Percentiles rank a stretch among this genome's conserved stretches.
Evolutionary conservation across 768 basidiomycete genomes (phyloP).

Genomic region (Hygrocybe coccinea): DNA sequence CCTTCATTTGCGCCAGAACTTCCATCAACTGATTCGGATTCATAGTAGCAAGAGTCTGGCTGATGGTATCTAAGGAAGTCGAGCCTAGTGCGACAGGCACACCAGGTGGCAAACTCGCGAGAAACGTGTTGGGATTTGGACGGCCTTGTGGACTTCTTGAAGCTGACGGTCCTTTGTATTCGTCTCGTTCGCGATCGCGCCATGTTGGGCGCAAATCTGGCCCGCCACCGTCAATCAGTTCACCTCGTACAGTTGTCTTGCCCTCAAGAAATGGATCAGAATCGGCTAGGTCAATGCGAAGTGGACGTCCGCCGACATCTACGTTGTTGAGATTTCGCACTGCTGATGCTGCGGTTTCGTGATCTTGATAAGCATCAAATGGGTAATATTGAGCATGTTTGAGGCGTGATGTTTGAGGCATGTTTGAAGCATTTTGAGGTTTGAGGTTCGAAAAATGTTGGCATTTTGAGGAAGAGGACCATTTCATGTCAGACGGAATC

Average conservation of each 20-base stretch:
- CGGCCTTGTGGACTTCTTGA: neutral
- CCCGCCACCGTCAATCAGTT: slow-evolving; percentile 64
- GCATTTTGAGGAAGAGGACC: slow-evolving; percentile 14
- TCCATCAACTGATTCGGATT: slow-evolving; percentile 83
- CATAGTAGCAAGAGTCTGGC: slow-evolving; percentile 78
- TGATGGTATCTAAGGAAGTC: slow-evolving; percentile 77
- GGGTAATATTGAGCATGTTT: too few species aligned
- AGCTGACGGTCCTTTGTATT: slow-evolving; percentile 1
- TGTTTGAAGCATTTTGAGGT: neutral
- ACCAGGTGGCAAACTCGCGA: slow-evolving; percentile 70
- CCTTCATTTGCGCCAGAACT: slow-evolving; percentile 98
- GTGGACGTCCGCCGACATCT: slow-evolving; percentile 85
- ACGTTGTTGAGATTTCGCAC: slow-evolving; percentile 93
- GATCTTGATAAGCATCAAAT: slow-evolving; percentile 49
- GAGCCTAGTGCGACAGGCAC: slow-evolving; percentile 66
- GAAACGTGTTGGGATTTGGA: slow-evolving; percentile 47
- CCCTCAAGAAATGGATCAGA: slow-evolving; percentile 90
- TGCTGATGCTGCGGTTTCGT: slow-evolving; percentile 92
- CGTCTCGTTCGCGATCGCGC: slow-evolving; percentile 40
- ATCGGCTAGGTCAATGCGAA: slow-evolving; percentile 92
- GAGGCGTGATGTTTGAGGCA: too few species aligned
- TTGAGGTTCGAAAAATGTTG: neutral
- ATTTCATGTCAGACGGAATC: slow-evolving; percentile 37
- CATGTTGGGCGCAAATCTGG: slow-evolving; percentile 54
- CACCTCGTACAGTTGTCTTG: slow-evolving; percentile 82